Evolutionary conservation across 2,329 filamentous ascomycete genomes (phyloP), one percentile per base, ranked within the genome.

Genomic region (Cercospora sp.): DNA sequence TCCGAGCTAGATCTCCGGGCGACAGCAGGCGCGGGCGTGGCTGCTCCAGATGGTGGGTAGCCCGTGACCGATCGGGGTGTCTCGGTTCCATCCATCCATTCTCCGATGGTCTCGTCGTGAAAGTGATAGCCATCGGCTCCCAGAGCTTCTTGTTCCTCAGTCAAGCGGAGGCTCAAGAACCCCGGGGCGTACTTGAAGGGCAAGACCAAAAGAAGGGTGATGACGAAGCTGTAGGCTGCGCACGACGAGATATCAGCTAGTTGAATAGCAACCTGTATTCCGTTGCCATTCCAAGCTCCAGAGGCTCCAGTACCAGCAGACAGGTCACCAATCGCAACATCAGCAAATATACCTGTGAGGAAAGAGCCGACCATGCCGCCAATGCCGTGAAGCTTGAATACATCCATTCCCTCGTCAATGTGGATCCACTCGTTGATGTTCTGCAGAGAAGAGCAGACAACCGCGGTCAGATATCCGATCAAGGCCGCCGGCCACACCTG

Each of bases 301-400:
- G 84, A 81, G 13, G 77, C 69, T 33, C 82, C 75, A 1, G 83
- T 83, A 9, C 76, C 78, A 51, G 85, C 85, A 63, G 87, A 85
- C 51, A 87, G 81, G 16, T 78, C 75, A 16, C 80, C 80, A 64
- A 84, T 80, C 62, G 79, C 76, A 72, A 82, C 78, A 36, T 81
- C 80, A 36, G 85, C 86, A 70, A 88, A 88, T 72, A 88, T 82
- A 7, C 85, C 86, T 1, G 86, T 88, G 59, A 88, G 75, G 77
- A 88, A 86, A 28, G 84, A 84, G 7, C 86, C 86, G 31, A 84
- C 79, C 78, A 87, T 86, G 33, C 86, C 86, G 48, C 86, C 86
- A 30, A 87, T 80, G 16, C 84, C 85, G 74, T 88, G 85, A 7
- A 87, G 82, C 74, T 86, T 87, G 80, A 88, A 88, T 55, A 88